Evolutionary conservation across 495 filamentous ascomycete species (phyloP), one percentile per base, ranked within the genome.

Genomic region (Bryoglossum gracile): DNA sequence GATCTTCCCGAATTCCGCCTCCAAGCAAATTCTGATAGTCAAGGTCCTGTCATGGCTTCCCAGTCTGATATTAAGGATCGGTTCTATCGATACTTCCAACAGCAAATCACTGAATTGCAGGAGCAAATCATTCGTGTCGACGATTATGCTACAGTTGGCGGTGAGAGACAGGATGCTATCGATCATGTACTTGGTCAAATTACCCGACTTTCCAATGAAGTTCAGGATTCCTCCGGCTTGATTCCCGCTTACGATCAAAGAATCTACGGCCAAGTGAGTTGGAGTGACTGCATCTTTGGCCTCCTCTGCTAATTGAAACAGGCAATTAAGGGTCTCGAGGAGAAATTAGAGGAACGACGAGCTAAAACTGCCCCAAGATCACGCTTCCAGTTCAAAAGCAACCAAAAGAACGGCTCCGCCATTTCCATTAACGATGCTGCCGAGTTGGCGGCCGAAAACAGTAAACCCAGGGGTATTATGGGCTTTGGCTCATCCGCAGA

Each of bases 1-100:
- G n/a, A n/a, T n/a, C n/a, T n/a, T n/a, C n/a, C n/a, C n/a, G n/a
- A n/a, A n/a, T n/a, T n/a, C n/a, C n/a, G n/a, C n/a, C n/a, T n/a
- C n/a, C n/a, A n/a, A n/a, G n/a, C n/a, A n/a, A n/a, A n/a, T n/a
- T n/a, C n/a, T n/a, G n/a, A n/a, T n/a, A n/a, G n/a, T n/a, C n/a
- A n/a, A n/a, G n/a, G n/a, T n/a, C n/a, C n/a, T n/a, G n/a, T n/a
- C n/a, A n/a, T n/a, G n/a, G n/a, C n/a, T n/a, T n/a, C n/a, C n/a
- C 36, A 51, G 55, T 53, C 60, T 35, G 66, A 70, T 53, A 61
- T 81, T 37, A 89, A 87, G 43, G 82, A 86, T 56, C 74, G 74
- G 8, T 91, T 94, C 71, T 87, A 87, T 62, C 79, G 79, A 52
- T 81, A 84, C 61, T 92, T 91, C 54, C 83, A 84, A 50, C 73